Percentiles rank a stretch among this genome's conserved stretches.
These are phyloP conservation scores for Sutorius eximius DNA, from an alignment of 1,284 basidiomycete species.

Conservation along the genomic window DNA sequence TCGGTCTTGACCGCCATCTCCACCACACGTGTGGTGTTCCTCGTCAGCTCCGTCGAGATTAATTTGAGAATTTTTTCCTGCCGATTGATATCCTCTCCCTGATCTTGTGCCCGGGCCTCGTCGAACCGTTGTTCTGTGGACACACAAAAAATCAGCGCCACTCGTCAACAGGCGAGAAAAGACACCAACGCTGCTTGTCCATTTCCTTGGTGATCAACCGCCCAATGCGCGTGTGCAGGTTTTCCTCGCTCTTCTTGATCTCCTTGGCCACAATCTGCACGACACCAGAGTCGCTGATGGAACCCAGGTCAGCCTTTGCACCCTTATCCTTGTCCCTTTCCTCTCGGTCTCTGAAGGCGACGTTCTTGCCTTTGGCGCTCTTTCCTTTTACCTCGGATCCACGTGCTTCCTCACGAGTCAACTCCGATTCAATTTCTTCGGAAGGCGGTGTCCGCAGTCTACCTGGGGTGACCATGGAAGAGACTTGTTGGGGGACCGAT, in stretches of 20 bases:
- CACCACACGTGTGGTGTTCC: slow-evolving; percentile 81
- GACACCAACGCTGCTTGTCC: slow-evolving; percentile 76
- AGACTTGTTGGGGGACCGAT: slow-evolving; percentile 14
- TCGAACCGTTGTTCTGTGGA: slow-evolving; percentile 73
- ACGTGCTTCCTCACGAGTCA: slow-evolving; percentile 57
- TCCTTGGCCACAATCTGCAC: slow-evolving; percentile 63
- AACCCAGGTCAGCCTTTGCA: slow-evolving; percentile 43
- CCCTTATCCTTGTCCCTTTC: slow-evolving; percentile 46
- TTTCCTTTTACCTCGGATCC: slow-evolving; percentile 53
- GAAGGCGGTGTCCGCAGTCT: slow-evolving; percentile 66
- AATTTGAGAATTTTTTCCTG: slow-evolving; percentile 86
- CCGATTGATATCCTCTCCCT: slow-evolving; percentile 72
- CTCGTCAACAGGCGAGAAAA: slow-evolving; percentile 2
- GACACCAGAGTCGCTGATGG: slow-evolving; percentile 52
- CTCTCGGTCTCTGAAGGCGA: slow-evolving; percentile 63
- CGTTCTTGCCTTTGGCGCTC: slow-evolving; percentile 51
- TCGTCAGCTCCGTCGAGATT: slow-evolving; percentile 79
- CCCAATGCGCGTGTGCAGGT: slow-evolving; percentile 67
- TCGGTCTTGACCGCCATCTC: slow-evolving; percentile 81
- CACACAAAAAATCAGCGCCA: slow-evolving; percentile 9
- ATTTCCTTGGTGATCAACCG: slow-evolving; percentile 78
- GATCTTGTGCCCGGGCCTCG: slow-evolving; percentile 72
- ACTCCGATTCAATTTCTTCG: slow-evolving; percentile 69
- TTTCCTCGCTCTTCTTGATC: slow-evolving; percentile 80
- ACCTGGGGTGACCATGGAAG: slow-evolving; percentile 33